A percentile compares a stretch with the other conserved stretches of the same genome.
Evolutionary conservation across 352 stramenopile species (phyloP).

Genomic region (Blastocystis sp.): DNA sequence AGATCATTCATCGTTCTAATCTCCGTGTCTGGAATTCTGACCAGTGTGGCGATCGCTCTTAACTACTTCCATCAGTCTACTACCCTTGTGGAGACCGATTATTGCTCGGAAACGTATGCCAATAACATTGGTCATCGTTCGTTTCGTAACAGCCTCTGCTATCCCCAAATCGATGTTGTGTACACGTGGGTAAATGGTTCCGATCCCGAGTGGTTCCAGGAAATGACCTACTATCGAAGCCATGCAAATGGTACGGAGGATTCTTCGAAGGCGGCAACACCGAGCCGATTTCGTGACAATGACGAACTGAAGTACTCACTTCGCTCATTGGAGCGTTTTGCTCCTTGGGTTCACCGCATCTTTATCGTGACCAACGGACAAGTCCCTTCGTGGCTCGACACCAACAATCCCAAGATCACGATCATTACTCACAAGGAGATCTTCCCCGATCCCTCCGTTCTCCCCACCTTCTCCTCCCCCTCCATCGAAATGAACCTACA

Average conservation of each 20-base stretch:
- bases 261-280: constrained; percentile 64
- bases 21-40: background rate
- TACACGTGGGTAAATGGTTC: constrained; percentile 90
- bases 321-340: constrained; percentile 82
- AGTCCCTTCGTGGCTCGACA: constrained; percentile 80
- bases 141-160: constrained; percentile 40
- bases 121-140: constrained; percentile 55
- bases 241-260: background rate
- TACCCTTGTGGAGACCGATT: background rate
- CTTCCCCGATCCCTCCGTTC: constrained; percentile 70
- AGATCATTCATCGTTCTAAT: constrained; percentile 3
- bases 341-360: constrained; percentile 81
- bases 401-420: constrained; percentile 68
- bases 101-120: background rate
- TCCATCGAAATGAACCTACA: constrained; percentile 84
- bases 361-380: constrained; percentile 85
- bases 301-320: constrained; percentile 77
- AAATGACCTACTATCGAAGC: constrained; percentile 67
- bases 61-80: background rate
- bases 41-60: background rate
- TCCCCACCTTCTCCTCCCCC: constrained; percentile 82
- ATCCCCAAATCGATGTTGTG: constrained; percentile 78
- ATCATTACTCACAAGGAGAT: constrained; percentile 80
- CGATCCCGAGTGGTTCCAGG: constrained; percentile 74
- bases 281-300: constrained; percentile 83